Evolutionary conservation across 306 rosid genomes (phyloP), one percentile per base, ranked within the genome.

Genomic region (Vachellia collinsii): DNA sequence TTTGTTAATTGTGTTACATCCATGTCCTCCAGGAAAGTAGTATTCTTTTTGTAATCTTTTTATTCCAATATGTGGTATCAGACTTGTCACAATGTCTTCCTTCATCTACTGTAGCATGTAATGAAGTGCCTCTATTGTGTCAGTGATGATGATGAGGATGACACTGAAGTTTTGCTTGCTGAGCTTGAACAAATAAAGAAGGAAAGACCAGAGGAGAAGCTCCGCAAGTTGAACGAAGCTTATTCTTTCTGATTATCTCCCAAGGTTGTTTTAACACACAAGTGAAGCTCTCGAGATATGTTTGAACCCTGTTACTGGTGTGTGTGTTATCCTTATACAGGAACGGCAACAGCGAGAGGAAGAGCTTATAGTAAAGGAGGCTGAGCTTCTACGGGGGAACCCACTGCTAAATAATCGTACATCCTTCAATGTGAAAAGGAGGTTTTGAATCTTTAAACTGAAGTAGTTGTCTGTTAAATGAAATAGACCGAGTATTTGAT

Each of bases 141-240:
- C 72, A 87, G 90, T 82, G 94, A 85, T 43, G 96, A 87, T 8
- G 97, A 92, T 1, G 97, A 89, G 75, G 98, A 92, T 75, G 98
- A 93, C 65, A 91, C 94, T 22, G 97, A 91, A 87, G 98, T 98
- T 39, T 87, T 93, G 69, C 59, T 89, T 84, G 97, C 96, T 7
- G 99, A 96, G 91, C 97, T 96, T 74, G 99, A 93, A 88, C 98
- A 90, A 83, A 96, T 96, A 82, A 96, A 88, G 88, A 92, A 91
- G 88, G 98, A 96, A 85, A 89, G 98, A 83, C 94, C 92, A 13
- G 97, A 96, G 90, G 97, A 93, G 87, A 93, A 89, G 89, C 91
- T 86, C n/a, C 89, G 90, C n/a, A 89, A 87, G 97, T 98, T 92
- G 87, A 85, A 86, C 90, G 87, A 86, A 86, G 7, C 43, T 11